phyloP scores from a whole-genome alignment of 208 protist genomes.

The Acanthamoeba castellanii region DNA sequence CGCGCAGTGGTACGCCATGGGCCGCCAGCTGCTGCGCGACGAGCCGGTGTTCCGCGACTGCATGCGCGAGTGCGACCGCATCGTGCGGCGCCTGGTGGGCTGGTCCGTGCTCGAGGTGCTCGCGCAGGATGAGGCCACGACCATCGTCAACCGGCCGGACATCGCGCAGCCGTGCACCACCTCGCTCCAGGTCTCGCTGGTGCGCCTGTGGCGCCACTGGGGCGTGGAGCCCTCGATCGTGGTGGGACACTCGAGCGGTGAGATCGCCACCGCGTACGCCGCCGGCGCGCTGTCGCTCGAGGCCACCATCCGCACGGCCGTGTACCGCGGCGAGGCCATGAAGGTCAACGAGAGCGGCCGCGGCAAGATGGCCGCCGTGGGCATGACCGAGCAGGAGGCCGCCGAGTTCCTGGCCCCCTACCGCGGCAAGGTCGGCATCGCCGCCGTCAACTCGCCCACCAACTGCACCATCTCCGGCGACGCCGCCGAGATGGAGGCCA shows the following conservation, averaged over 20 bases:
- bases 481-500: background rate
- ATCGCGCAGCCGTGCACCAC: conserved; percentile 77
- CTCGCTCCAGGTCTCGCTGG: conserved; percentile 74
- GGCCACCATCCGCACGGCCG: conserved; percentile 66
- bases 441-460: conserved; percentile 33
- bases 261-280: conserved; percentile 76
- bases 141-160: conserved; percentile 67
- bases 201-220: conserved; percentile 73
- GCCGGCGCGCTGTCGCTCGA: conserved; percentile 80
- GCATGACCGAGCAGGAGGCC: conserved; percentile 71
- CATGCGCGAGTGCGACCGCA: conserved; percentile 60
- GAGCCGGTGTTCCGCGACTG: conserved; percentile 76
- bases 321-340: conserved; percentile 58
- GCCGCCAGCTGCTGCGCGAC: conserved; percentile 55
- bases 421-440: conserved; percentile 1
- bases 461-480: conserved; percentile 44
- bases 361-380: conserved; percentile 78
- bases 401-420: background rate
- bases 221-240: conserved; percentile 78
- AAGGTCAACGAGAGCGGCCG: conserved; percentile 74
- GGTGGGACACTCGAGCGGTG: conserved; percentile 84
- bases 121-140: background rate
- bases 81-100: conserved; percentile 58
- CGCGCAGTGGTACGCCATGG: conserved; percentile 84
- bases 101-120: conserved; percentile 75